Percentiles rank a stretch among this genome's conserved stretches.
Evolutionary conservation across 106 monocot genomes (phyloP).

Genomic region (Apostasia shenzhenica): DNA sequence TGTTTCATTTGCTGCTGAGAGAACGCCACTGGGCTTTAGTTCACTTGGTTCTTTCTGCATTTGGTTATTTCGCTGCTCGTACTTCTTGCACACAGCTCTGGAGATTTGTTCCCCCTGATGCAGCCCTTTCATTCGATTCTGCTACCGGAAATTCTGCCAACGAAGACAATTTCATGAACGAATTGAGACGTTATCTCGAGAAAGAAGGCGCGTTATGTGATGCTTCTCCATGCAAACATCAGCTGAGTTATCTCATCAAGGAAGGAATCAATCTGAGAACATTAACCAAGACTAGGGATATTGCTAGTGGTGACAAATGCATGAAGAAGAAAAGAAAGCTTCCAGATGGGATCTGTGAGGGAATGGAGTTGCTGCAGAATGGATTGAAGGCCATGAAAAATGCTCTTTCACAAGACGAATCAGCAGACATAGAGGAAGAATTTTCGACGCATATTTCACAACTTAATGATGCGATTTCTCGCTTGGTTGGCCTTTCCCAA

Average conservation of each 20-base stretch:
- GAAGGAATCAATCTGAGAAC: conserved; percentile 57
- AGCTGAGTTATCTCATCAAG: conserved; percentile 32
- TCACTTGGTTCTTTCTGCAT: conserved; percentile 61
- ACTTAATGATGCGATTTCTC: conserved; percentile 58
- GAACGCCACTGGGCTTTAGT: conserved; percentile 83
- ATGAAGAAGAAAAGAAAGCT: conserved; percentile 60
- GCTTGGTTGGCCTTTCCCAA: conserved; percentile 19
- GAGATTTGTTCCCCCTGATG: conserved; percentile 79
- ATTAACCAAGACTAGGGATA: conserved; percentile 12
- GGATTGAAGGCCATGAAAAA: conserved; percentile 56
- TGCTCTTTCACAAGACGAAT: conserved; percentile 41
- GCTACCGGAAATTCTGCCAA: conserved; percentile 46
- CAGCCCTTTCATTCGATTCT: conserved; percentile 80
- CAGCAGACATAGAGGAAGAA: conserved; percentile 34
- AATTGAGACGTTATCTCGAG: conserved; percentile 72
- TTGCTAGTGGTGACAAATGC: conserved; percentile 6
- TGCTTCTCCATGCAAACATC: conserved; percentile 25
- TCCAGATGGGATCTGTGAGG: conserved; percentile 58
- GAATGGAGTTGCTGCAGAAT: conserved; percentile 61
- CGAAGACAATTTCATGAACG: conserved; percentile 73
- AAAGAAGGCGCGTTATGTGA: conserved; percentile 47
- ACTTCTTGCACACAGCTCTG: conserved; percentile 78
- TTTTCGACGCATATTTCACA: conserved; percentile 46
- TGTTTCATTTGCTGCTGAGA: conserved; percentile 70
- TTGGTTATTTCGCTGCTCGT: conserved; percentile 78